Base-by-base conservation (phyloP, 805 yeast species). In the Danielozyma ontarioensis region DNA sequence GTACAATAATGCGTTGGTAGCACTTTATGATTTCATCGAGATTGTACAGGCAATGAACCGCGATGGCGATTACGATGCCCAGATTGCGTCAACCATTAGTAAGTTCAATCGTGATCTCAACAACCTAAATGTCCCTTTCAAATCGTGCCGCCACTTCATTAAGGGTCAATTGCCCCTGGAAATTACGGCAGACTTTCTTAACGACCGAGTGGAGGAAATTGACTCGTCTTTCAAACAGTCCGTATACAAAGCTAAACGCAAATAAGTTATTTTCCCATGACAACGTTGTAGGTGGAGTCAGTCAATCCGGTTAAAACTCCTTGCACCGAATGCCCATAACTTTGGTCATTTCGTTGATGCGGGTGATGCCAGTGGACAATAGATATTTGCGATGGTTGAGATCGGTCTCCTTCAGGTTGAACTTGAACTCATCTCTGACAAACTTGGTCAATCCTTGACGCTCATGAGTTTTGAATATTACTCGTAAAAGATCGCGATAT, bases 361-460 rank as follows among this genome's bases (percentile, higher is more conserved):
- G 42, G 13, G 45, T 42, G 6, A 59, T 50, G 1, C 71, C 72
- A 17, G 48, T 43, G 28, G 48, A 57, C 34, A 65, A 51, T 39
- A 66, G 47, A 40, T 66, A 66, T 36, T 55, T 57, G 32, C 70
- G 42, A 28, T 64, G 65, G 13, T 47, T 44, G 19, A 66, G 45
- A 29, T 63, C 65, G 17, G 55, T 51, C 28, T 41, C 49, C 6
- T 46, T 28, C 4, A 41, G 34, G 35, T 55, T 55, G 31, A 53
- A 25, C 22, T 48, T 51, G 44, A 66, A 66, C 42, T 66, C 71
- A 13, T 44, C 57, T 29, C 58, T 47, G 4, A 57, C 56, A 36
- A 44, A 62, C 12, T 37, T 44, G 26, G 62, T 46, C 29, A 66
- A 40, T n/a, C 61, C 68, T 1, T 45, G 40, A 25, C 51, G 51